Evolutionary conservation across 768 basidiomycete genomes (phyloP).

Genomic region (Coprinopsis cinerea): DNA sequence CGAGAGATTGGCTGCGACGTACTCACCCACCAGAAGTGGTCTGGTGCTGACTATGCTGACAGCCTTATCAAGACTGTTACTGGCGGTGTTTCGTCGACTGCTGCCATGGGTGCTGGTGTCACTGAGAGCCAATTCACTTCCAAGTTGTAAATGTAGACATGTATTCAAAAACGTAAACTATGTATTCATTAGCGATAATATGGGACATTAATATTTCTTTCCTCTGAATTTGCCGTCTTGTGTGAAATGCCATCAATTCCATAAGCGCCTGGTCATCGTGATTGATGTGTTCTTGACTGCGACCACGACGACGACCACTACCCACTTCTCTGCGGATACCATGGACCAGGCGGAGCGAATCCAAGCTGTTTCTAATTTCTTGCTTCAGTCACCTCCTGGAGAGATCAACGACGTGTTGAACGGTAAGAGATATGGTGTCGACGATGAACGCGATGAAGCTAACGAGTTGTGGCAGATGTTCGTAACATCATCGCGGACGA

Average conservation of each 20-base stretch:
- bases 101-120: conserved; percentile 99
- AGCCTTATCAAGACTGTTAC: conserved; percentile 92
- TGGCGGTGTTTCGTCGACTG: conserved; percentile 92
- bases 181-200: conserved; percentile 3
- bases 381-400: conserved; percentile 89
- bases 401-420: conserved; percentile 96
- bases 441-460: conserved; percentile 2
- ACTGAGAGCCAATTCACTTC: conserved; percentile 80
- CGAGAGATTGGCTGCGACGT: conserved; percentile 93
- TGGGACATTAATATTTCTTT: background rate
- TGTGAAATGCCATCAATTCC: background rate
- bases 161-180: conserved; percentile 11
- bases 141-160: conserved; percentile 25
- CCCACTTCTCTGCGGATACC: conserved; percentile 1
- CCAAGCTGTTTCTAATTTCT: conserved; percentile 66
- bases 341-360: conserved; percentile 67
- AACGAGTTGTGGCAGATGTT: conserved; percentile 53
- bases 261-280: background rate
- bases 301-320: no score
- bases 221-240: background rate
- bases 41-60: conserved; percentile 91
- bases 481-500: conserved; percentile 88
- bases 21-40: conserved; percentile 98
- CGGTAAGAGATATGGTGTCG: conserved; percentile 39
- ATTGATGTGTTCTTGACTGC: background rate